A percentile compares a stretch with the other conserved stretches of the same genome.
These are phyloP conservation scores for Saprolegnia diclina DNA, from an alignment of 352 stramenopile species.

Conservation along the genomic window DNA sequence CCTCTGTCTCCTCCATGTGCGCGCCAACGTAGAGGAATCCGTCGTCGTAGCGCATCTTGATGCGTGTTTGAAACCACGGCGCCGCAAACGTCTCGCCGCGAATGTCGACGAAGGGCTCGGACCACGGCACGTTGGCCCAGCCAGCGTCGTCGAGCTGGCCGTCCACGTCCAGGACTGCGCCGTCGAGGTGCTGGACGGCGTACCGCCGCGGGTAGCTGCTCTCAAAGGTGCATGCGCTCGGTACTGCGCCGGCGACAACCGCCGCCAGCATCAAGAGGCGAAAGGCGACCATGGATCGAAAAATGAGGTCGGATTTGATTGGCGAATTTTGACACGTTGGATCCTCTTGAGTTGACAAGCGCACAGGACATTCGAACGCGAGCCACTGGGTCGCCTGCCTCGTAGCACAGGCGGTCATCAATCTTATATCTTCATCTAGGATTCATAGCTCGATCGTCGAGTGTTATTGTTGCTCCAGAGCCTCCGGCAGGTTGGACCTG, in stretches of 20 bases:
- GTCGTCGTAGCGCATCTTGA: constrained; percentile 72
- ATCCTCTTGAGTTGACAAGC: too few relatives aligned
- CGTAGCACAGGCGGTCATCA: too few relatives aligned
- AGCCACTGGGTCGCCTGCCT: too few relatives aligned
- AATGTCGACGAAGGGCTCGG: constrained; percentile 63
- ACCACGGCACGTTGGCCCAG: constrained; percentile 55
- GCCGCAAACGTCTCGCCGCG: constrained; percentile 45
- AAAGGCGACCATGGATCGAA: too few relatives aligned
- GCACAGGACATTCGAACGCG: too few relatives aligned
- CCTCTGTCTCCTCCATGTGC: constrained; percentile 51
- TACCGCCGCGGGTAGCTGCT: constrained; percentile 12
- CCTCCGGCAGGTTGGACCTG: too few relatives aligned
- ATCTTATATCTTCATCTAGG: too few relatives aligned
- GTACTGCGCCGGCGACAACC: too few relatives aligned
- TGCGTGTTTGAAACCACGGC: constrained; percentile 62
- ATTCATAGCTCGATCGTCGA: too few relatives aligned
- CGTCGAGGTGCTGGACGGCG: constrained; percentile 5
- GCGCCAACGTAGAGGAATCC: constrained; percentile 65
- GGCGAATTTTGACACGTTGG: too few relatives aligned
- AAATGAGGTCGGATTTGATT: too few relatives aligned
- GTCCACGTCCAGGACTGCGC: constrained; percentile 29
- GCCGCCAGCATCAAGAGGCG: not conserved
- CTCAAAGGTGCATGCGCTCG: constrained; percentile 3
- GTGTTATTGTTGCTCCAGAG: too few relatives aligned
- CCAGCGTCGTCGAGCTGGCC: constrained; percentile 50